These are phyloP conservation scores for Pythium rishiriense DNA, from an alignment of 352 stramenopile species.

Conservation along the genomic window DNA sequence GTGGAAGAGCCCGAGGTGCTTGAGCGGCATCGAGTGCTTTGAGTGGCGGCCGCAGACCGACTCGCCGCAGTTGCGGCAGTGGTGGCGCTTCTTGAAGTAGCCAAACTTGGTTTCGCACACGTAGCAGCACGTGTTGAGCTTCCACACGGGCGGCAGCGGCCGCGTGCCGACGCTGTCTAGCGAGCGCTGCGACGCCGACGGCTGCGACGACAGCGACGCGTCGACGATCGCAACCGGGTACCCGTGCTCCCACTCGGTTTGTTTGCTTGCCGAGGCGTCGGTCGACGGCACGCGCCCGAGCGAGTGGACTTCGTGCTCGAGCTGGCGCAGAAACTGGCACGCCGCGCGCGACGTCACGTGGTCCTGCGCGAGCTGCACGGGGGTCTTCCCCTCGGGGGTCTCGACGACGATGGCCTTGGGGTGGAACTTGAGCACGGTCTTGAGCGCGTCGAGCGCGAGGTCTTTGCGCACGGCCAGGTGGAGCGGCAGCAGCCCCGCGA, in stretches of 20 bases:
- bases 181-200: conserved; percentile 21
- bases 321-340: conserved; percentile 37
- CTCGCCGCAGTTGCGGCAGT: conserved; percentile 86
- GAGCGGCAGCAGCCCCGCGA: conserved; percentile 61
- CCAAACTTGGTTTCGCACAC: conserved; percentile 74
- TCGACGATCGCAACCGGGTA: conserved; percentile 28
- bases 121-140: conserved; percentile 55
- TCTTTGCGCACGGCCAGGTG: conserved; percentile 69
- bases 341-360: conserved; percentile 30
- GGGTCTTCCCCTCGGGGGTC: conserved; percentile 55
- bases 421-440: conserved; percentile 70
- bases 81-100: conserved; percentile 75
- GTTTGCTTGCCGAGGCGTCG: conserved; percentile 18
- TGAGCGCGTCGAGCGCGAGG: conserved; percentile 56
- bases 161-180: conserved; percentile 6
- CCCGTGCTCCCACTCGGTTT: conserved; percentile 16
- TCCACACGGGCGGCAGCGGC: conserved; percentile 45
- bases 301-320: conserved; percentile 39
- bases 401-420: conserved; percentile 43
- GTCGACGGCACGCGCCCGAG: conserved; percentile 15
- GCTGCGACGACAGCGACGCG: conserved; percentile 13
- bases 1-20: conserved; percentile 53
- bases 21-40: conserved; percentile 54
- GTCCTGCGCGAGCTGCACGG: conserved; percentile 47
- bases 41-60: conserved; percentile 86